Evolutionary conservation across 352 stramenopile species (phyloP).

Genomic region (Pythium pyrilobum): DNA sequence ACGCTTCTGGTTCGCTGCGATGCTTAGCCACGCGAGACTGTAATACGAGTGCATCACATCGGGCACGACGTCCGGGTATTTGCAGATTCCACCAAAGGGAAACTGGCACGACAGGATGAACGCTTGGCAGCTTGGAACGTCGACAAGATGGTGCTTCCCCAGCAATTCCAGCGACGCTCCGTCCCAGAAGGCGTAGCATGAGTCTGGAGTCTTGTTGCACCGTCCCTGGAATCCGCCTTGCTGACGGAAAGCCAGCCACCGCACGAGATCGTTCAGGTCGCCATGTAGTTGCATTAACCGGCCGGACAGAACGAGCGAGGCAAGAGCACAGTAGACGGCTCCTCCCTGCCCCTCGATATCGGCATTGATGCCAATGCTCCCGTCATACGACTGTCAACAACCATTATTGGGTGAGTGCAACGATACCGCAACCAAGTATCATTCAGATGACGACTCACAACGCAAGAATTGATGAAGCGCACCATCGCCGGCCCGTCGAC

Average conservation of each 20-base stretch:
- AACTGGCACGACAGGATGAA: slow-evolving; percentile 88
- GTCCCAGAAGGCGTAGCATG: slow-evolving; percentile 92
- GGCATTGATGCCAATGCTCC: slow-evolving; percentile 64
- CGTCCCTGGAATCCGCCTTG: slow-evolving; percentile 86
- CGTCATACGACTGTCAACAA: slow-evolving; percentile 65
- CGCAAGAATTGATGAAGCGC: slow-evolving; percentile 77
- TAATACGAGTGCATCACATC: slow-evolving; percentile 93
- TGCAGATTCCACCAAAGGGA: slow-evolving; percentile 79
- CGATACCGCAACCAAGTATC: background rate
- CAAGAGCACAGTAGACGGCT: slow-evolving; percentile 67
- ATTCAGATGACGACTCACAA: slow-evolving; percentile 33
- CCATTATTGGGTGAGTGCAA: no score
- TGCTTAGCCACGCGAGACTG: slow-evolving; percentile 86
- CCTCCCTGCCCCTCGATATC: slow-evolving; percentile 72
- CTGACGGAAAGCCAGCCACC: slow-evolving; percentile 82
- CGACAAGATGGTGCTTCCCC: slow-evolving; percentile 70
- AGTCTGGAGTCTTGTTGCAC: slow-evolving; percentile 88
- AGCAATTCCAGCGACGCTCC: slow-evolving; percentile 83
- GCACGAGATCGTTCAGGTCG: slow-evolving; percentile 59
- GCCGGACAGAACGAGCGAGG: slow-evolving; percentile 61
- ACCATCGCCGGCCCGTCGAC: slow-evolving; percentile 60
- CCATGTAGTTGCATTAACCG: slow-evolving; percentile 63
- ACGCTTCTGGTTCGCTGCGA: slow-evolving; percentile 35
- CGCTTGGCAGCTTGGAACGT: slow-evolving; percentile 50
- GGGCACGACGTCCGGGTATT: slow-evolving; percentile 67